Evolutionary conservation across 176 grass and related monocot species (phyloP).

Genomic region (Calamus simplicifolius): DNA sequence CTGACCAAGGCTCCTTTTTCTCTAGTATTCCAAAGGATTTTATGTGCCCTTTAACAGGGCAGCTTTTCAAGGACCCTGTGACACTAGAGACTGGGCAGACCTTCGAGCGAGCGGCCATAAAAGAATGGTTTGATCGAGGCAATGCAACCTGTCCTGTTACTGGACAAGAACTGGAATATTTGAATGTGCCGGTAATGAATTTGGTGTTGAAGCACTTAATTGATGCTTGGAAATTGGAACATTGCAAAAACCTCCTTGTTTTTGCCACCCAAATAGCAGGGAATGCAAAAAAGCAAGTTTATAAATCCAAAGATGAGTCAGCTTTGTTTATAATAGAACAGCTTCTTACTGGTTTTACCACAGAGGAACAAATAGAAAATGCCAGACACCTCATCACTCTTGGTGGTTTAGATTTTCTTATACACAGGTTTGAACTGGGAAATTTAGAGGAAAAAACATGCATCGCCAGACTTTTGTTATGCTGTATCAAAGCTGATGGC

Average conservation of each 20-base stretch:
- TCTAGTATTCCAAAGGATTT: slow-evolving; percentile 28
- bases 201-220: slow-evolving; percentile 35
- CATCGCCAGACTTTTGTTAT: slow-evolving; percentile 24
- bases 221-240: slow-evolving; percentile 31
- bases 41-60: slow-evolving; percentile 38
- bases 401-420: slow-evolving; percentile 43
- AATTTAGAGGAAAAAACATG: slow-evolving; percentile 9
- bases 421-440: slow-evolving; percentile 29
- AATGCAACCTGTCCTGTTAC: slow-evolving; percentile 25
- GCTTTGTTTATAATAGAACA: neutral
- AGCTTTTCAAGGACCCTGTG: slow-evolving; percentile 32
- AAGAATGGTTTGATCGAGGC: slow-evolving; percentile 34
- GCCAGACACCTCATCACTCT: slow-evolving; percentile 36
- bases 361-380: slow-evolving; percentile 31
- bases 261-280: neutral
- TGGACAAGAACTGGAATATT: slow-evolving; percentile 18
- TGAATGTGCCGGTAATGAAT: slow-evolving; percentile 31
- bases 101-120: slow-evolving; percentile 39
- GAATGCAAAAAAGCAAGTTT: neutral
- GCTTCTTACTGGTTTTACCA: slow-evolving; percentile 8
- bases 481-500: slow-evolving; percentile 45
- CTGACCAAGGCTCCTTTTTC: slow-evolving; percentile 2
- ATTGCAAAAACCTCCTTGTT: slow-evolving; percentile 7
- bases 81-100: slow-evolving; percentile 46
- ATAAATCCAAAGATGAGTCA: slow-evolving; percentile 5